Percentiles rank a stretch among this genome's conserved stretches.
phyloP scores from a whole-genome alignment of 345 rosid genomes.

The Boechera retrofracta region DNA sequence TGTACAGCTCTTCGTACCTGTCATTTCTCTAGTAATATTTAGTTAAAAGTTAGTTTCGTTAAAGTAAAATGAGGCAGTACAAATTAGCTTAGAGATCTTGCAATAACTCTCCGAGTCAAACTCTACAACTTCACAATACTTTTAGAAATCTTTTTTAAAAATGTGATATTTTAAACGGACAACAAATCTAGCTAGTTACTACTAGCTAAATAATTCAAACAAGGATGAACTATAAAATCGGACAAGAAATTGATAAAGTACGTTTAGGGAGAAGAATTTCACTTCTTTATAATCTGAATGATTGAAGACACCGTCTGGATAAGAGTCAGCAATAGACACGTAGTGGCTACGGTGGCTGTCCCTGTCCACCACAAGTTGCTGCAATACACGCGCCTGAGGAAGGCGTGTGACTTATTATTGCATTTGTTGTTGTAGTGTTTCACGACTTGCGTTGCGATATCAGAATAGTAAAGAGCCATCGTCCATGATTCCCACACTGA shows the following conservation, averaged over 20 bases:
- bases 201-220: constrained; percentile 3
- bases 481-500: background rate
- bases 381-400: constrained; percentile 32
- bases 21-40: too few relatives aligned
- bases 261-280: background rate
- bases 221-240: background rate
- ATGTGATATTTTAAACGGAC: background rate
- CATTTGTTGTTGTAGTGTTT: background rate
- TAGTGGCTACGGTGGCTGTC: constrained; percentile 3
- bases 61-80: background rate
- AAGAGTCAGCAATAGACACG: constrained; percentile 1
- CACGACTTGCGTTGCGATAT: background rate
- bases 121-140: background rate
- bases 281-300: background rate
- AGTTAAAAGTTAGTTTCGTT: too few relatives aligned
- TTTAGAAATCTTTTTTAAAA: background rate
- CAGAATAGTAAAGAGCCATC: background rate
- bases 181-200: background rate
- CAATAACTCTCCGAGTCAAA: constrained; percentile 1
- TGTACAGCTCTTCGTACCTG: too few relatives aligned
- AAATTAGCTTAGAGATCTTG: background rate
- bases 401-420: background rate
- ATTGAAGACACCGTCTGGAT: constrained; percentile 13
- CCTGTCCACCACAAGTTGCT: constrained; percentile 42
- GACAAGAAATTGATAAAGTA: background rate